Evolutionary conservation across 805 yeast genomes (phyloP), one percentile per base, ranked within the genome.

Genomic region (Nakazawaea pomicola): DNA sequence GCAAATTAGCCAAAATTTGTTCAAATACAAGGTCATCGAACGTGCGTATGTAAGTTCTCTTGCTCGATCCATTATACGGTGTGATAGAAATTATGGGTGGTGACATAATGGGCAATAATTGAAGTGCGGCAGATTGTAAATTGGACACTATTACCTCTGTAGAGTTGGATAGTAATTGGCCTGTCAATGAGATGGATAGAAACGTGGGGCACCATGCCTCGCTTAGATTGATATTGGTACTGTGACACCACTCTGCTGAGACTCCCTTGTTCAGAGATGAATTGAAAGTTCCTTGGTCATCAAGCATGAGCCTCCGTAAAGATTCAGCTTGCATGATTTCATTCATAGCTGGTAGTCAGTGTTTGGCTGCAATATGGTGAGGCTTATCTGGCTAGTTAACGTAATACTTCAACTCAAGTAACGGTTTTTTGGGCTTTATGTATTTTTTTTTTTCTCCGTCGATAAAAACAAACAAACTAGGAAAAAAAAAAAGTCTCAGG

Each of bases 61-160:
- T 52, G 51, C 66, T 45, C 50, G 61, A 55, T 48, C 60, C 67
- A 43, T 64, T 64, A 45, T 54, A 61, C 1, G 74, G 62, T 27
- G 64, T 60, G 17, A 75, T 53, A 44, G 62, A 68, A 11, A 76
- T 49, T 30, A 62, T 65, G 0, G 64, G 77, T 24, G 64, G 70
- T 43, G 7, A 42, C 29, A 18, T 41, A 16, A 11, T 46, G 29
- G 33, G 34, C 11, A 27, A 23, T 23, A 44, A 33, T 33, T 53
- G 52, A 1, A 63, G 37, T 12, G 51, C 39, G 35, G 65, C 61
- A 21, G 55, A 49, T 9, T 61, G 65, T 6, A 64, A 43, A 33
- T 49, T 46, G 5, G 48, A 23, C 4, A 58, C 46, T 24, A 64
- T 38, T 3, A 56, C 48, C 1, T 47, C 40, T 3, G 46, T 36